Base-by-base conservation (phyloP, 2,329 filamentous ascomycete species). In the Helicocarpus griseus region DNA sequence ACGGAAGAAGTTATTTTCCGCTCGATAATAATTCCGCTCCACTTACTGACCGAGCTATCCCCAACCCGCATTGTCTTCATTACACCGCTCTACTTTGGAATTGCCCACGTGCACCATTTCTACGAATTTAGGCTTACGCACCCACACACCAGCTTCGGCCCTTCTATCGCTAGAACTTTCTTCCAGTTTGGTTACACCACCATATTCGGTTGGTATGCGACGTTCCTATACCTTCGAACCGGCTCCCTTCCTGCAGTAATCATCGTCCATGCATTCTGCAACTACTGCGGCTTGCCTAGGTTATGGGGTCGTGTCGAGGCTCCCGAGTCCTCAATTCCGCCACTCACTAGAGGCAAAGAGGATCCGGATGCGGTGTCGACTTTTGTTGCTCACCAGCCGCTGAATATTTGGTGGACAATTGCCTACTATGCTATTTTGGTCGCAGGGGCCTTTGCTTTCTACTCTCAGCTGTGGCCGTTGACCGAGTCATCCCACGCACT, bases 1-100 rank as follows among this genome's bases (percentile, higher is more conserved):
- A 95, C 89, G 9, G 93, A 98, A 72, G 93, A 98, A 70, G 74
- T 95, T 54, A 85, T 96, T 61, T 98, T 96, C 76, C 87, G 93
- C 63, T 89, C 88, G 3, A 82, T 89, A 58, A 83, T 90, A 49
- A 78, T 96, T 36, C 87, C 91, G 1, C 77, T 96, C 9, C 84
- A 96, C 63, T 73, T 96, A 28, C 74, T 89, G 47, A 83, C 89
- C 19, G 78, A 77, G 41, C 73, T 81, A 48, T 75, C 77, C 40
- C 66, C 73, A 0, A 63, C 65, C 3, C 71, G 63, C 2, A 89
- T 87, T 57, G 80, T 95, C 62, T 89, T 95, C 70, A 72, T 88
- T 9, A 87, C 88, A 1, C 91, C 91, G 5, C 73, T 96, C 9
- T 85, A 95, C 66, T 97, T 97, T 65, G 91, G 91, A 48, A 82